A percentile compares a stretch with the other conserved stretches of the same genome.
These are phyloP conservation scores for Crepidotus variabilis DNA, from an alignment of 768 basidiomycete species.

Conservation along the genomic window DNA sequence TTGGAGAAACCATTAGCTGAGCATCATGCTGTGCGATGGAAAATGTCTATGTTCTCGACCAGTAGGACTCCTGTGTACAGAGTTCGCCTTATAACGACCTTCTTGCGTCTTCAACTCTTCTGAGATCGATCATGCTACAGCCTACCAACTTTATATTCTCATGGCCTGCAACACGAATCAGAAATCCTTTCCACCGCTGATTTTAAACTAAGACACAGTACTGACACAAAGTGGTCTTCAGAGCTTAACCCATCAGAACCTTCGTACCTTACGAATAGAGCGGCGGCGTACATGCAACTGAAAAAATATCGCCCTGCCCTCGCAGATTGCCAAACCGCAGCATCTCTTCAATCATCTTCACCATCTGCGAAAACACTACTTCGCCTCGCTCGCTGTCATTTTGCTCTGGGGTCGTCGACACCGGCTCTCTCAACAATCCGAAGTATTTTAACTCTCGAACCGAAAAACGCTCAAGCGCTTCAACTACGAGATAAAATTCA, in stretches of 20 bases:
- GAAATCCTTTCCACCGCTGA: background rate
- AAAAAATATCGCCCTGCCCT: constrained; percentile 75
- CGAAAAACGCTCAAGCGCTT: constrained; percentile 53
- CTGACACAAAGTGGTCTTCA: constrained; percentile 18
- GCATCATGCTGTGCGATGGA: background rate
- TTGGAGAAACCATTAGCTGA: too few species aligned
- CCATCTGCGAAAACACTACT: constrained; percentile 77
- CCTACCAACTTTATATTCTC: too few species aligned
- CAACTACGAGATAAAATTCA: constrained; percentile 60
- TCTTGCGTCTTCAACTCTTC: too few species aligned
- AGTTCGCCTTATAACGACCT: too few species aligned
- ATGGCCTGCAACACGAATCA: background rate
- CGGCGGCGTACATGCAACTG: constrained; percentile 79
- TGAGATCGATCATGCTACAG: too few species aligned
- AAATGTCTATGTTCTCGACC: background rate
- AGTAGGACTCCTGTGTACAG: background rate
- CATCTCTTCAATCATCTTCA: constrained; percentile 52
- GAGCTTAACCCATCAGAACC: constrained; percentile 64
- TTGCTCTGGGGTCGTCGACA: constrained; percentile 68
- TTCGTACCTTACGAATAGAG: constrained; percentile 80
- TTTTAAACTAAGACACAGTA: background rate
- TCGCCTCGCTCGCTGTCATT: constrained; percentile 80
- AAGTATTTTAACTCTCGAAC: constrained; percentile 57
- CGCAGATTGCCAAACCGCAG: constrained; percentile 75
- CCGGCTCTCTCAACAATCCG: constrained; percentile 67